Percentiles rank a stretch among this genome's conserved stretches.
phyloP scores from a whole-genome alignment of 2,329 filamentous ascomycete species.

The Scedosporium apiospermum region DNA sequence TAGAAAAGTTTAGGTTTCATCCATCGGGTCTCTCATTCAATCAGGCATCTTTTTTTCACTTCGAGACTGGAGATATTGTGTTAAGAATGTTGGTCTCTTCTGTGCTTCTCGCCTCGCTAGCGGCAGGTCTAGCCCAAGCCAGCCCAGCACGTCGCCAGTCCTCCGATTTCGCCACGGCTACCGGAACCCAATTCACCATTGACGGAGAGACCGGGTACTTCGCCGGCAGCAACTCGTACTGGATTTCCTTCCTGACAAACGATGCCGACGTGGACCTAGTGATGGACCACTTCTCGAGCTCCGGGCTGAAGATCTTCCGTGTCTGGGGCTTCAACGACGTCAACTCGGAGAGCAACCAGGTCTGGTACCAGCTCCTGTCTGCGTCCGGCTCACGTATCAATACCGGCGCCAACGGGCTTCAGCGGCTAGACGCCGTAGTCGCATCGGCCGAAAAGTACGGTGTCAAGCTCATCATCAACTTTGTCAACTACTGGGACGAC shows the following conservation, averaged over 20 bases:
- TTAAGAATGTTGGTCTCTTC: neutral
- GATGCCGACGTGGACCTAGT: constrained; percentile 47
- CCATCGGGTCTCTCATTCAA: neutral
- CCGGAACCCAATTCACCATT: constrained; percentile 28
- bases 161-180: constrained; percentile 13
- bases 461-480: constrained; percentile 55
- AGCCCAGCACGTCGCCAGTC: constrained; percentile 9
- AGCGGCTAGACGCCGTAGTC: constrained; percentile 54
- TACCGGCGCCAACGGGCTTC: constrained; percentile 49
- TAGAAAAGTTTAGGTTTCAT: neutral
- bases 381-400: constrained; percentile 46
- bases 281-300: constrained; percentile 34
- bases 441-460: constrained; percentile 46
- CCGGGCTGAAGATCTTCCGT: constrained; percentile 47
- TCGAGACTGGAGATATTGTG: neutral
- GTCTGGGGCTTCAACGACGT: constrained; percentile 56
- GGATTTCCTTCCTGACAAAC: constrained; percentile 43
- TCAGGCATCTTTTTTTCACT: neutral
- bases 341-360: constrained; percentile 25
- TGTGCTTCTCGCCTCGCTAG: neutral
- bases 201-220: constrained; percentile 37
- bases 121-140: neutral
- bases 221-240: constrained; percentile 48
- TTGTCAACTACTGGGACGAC: constrained; percentile 60
- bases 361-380: constrained; percentile 44